These are phyloP conservation scores for Zalaria sp. DNA, from an alignment of 2,329 filamentous ascomycete genomes.

Conservation along the genomic window DNA sequence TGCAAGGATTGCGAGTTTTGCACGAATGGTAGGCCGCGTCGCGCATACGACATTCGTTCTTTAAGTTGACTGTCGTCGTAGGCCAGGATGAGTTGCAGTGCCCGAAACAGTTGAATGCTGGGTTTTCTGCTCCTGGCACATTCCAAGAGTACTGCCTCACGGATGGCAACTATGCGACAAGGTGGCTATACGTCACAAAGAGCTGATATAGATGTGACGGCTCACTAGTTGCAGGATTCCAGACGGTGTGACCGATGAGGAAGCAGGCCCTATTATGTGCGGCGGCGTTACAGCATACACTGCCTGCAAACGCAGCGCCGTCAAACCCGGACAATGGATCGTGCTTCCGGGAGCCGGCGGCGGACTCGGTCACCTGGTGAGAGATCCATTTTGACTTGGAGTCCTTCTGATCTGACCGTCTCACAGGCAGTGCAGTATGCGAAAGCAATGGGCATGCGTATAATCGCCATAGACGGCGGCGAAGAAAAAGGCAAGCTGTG, in stretches of 20 bases:
- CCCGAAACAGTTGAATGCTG: conserved; percentile 20
- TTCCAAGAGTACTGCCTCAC: conserved; percentile 23
- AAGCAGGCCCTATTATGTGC: conserved; percentile 25
- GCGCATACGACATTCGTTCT: background rate
- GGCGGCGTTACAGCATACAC: conserved; percentile 22
- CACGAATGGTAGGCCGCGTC: conserved; percentile 7
- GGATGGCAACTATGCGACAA: conserved; percentile 20
- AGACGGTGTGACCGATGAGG: conserved; percentile 21
- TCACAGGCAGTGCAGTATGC: conserved; percentile 16
- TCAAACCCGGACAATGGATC: conserved; percentile 25
- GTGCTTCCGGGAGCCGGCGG: conserved; percentile 24
- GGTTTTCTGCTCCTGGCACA: conserved; percentile 23
- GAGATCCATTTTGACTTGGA: conserved; percentile 1
- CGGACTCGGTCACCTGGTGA: conserved; percentile 7
- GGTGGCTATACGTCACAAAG: background rate
- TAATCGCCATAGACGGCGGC: conserved; percentile 25
- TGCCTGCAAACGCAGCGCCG: conserved; percentile 18
- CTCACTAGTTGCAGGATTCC: conserved; percentile 10
- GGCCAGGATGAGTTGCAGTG: conserved; percentile 20
- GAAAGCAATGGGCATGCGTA: conserved; percentile 12
- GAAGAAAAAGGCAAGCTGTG: conserved; percentile 22
- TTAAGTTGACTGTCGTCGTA: background rate
- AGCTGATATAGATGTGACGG: too few species aligned
- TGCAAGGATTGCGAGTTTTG: conserved; percentile 18
- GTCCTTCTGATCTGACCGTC: conserved; percentile 8